Conservation (phyloP, 345 rosid genomes). For the Gossypium thurberi region DNA sequence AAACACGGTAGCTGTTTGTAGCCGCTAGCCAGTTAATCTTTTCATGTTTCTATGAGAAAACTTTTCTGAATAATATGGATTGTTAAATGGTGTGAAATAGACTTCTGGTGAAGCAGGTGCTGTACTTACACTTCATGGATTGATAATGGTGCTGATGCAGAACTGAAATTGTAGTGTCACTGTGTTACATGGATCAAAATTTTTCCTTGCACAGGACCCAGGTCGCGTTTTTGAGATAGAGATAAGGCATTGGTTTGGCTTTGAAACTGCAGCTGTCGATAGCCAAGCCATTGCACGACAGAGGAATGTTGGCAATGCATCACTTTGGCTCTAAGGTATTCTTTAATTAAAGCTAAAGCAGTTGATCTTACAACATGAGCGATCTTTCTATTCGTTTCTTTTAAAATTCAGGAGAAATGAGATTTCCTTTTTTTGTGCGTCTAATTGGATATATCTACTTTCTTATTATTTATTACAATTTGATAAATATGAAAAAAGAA, state of each 20-base stretch:
- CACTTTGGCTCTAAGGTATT: background rate
- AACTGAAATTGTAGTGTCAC: background rate
- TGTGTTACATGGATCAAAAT: background rate
- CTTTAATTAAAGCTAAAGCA: too few species aligned
- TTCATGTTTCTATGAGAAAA: background rate
- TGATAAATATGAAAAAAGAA: background rate
- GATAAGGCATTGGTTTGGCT: background rate
- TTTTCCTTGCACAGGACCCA: background rate
- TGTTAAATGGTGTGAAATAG: background rate
- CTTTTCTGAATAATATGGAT: background rate
- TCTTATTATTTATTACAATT: background rate
- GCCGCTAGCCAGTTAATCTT: background rate
- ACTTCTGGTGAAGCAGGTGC: background rate
- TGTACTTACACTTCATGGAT: background rate
- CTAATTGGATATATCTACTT: background rate
- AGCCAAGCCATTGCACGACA: background rate
- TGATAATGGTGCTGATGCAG: background rate
- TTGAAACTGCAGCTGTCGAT: background rate
- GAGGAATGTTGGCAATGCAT: background rate
- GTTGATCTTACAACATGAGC: too few species aligned
- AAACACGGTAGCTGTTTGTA: too few species aligned
- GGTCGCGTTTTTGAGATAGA: background rate
- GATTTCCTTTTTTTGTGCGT: background rate
- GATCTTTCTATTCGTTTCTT: background rate
- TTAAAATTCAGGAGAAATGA: background rate